These are phyloP conservation scores for Ascochyta pisi DNA, from an alignment of 2,329 filamentous ascomycete genomes.

Conservation along the genomic window DNA sequence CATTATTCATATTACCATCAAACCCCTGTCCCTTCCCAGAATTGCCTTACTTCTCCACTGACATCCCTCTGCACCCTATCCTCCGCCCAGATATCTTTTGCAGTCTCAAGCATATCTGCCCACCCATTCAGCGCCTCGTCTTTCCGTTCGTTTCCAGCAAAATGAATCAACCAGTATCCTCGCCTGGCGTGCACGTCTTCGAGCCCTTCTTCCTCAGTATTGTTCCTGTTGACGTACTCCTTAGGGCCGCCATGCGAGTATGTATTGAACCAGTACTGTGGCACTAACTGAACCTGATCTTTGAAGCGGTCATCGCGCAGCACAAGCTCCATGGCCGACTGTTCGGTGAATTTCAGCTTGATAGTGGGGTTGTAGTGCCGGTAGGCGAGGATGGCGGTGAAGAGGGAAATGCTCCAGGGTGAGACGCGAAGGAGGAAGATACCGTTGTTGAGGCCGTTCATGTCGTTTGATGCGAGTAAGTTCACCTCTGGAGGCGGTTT, in stretches of 20 bases:
- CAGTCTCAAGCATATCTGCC: conserved; percentile 23
- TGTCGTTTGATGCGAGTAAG: conserved; percentile 49
- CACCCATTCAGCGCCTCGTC: conserved; percentile 48
- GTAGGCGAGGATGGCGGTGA: conserved; percentile 50
- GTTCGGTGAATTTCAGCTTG: conserved; percentile 49
- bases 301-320: conserved; percentile 45
- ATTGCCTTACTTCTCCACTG: conserved; percentile 31
- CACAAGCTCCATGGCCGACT: conserved; percentile 51
- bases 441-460: conserved; percentile 54
- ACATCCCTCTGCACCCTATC: conserved; percentile 33
- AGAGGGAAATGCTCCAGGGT: conserved; percentile 49
- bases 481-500: conserved; percentile 28
- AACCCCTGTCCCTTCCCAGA: conserved; percentile 24
- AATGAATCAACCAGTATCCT: conserved; percentile 55
- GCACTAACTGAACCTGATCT: conserved; percentile 44
- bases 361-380: conserved; percentile 49
- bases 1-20: too few species aligned
- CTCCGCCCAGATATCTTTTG: conserved; percentile 33
- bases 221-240: conserved; percentile 26
- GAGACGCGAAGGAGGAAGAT: conserved; percentile 53
- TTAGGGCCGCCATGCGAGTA: conserved; percentile 45
- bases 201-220: conserved; percentile 46
- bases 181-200: conserved; percentile 44
- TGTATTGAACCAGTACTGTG: conserved; percentile 55
- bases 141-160: conserved; percentile 48